Evolutionary conservation across 1,284 basidiomycete species (phyloP).

Genomic region (Malassezia brasiliensis): DNA sequence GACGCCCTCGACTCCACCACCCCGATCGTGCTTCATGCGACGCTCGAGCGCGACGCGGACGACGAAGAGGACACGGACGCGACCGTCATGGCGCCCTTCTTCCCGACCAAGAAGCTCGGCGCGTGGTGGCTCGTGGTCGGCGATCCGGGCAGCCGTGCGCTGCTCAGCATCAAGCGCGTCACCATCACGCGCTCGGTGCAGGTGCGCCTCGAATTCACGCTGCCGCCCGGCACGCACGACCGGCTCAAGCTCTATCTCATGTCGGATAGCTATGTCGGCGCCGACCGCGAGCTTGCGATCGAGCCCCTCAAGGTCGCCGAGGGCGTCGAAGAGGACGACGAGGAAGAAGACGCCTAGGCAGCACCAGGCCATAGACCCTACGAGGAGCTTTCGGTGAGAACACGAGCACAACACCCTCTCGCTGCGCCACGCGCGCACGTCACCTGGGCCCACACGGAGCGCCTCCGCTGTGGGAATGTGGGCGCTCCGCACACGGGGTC

Average conservation of each 20-base stretch:
- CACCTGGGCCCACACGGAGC: too few relatives aligned
- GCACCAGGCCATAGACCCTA: too few relatives aligned
- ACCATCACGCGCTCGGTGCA: conserved; percentile 62
- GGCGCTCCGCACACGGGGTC: too few relatives aligned
- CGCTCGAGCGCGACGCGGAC: conserved; percentile 73
- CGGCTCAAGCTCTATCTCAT: conserved; percentile 79
- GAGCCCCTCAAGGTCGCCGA: conserved; percentile 30
- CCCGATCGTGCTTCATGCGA: conserved; percentile 71
- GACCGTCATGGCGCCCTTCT: conserved; percentile 78
- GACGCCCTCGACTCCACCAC: conserved; percentile 72
- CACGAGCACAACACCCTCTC: too few relatives aligned
- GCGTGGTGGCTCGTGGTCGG: conserved; percentile 97
- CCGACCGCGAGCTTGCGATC: conserved; percentile 38
- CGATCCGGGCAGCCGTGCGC: conserved; percentile 60
- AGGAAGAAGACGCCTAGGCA: conserved; percentile 12
- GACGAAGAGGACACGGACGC: conserved; percentile 57
- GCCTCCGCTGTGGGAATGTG: too few relatives aligned
- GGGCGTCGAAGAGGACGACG: conserved; percentile 32
- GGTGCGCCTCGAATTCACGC: conserved; percentile 76
- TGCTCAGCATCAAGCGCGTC: conserved; percentile 89
- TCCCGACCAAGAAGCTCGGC: conserved; percentile 77
- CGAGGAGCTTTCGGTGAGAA: too few relatives aligned
- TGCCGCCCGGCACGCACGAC: conserved; percentile 62
- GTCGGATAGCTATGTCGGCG: conserved; percentile 66
- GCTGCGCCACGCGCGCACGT: too few relatives aligned